phyloP scores from a whole-genome alignment of 257 asterid species.

The Cinchona pubescens region DNA sequence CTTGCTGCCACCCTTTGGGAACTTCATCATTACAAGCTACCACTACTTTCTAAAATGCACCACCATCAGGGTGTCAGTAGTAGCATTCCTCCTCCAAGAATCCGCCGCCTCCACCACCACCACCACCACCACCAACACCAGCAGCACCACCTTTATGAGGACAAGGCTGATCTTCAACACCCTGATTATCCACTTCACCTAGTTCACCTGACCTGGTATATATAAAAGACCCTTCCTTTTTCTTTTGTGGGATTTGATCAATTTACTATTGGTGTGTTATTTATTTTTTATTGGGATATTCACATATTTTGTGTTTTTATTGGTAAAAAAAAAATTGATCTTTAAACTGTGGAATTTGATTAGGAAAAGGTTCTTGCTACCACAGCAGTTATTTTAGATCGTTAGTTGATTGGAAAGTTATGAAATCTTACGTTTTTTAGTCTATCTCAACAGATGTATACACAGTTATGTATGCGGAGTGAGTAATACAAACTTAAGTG shows the following conservation, averaged over 20 bases:
- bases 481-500: no score
- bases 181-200: conserved; percentile 73
- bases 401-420: no score
- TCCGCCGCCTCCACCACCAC: conserved; percentile 54
- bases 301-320: background rate
- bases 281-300: background rate
- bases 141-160: conserved; percentile 40
- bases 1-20: conserved; percentile 89
- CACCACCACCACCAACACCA: conserved; percentile 32
- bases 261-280: background rate
- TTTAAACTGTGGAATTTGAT: background rate
- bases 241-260: no score
- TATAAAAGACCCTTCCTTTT: conserved; percentile 18
- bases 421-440: no score
- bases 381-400: no score
- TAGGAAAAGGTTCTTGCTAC: no score
- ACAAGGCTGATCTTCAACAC: conserved; percentile 32
- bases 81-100: conserved; percentile 49
- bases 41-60: conserved; percentile 59
- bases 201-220: conserved; percentile 63
- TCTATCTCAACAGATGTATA: no score
- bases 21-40: conserved; percentile 53
- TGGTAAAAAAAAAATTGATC: background rate
- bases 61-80: conserved; percentile 40
- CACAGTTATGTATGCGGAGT: no score